phyloP scores from a whole-genome alignment of 805 yeast genomes.

The Saturnispora mendoncae region DNA sequence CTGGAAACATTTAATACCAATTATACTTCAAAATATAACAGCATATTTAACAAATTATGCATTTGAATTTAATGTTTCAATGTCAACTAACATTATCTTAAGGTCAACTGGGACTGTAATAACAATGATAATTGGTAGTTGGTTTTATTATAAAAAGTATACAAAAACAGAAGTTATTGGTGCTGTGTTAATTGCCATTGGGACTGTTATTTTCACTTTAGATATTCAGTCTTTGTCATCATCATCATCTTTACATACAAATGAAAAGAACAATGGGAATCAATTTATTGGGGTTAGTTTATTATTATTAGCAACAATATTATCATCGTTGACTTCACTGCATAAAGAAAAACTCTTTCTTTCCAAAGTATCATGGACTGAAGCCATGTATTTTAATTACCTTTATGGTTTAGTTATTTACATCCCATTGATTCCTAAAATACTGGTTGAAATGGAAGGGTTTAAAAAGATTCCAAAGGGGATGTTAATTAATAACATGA shows the following conservation, averaged over 20 bases:
- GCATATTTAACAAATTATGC: conserved; percentile 51
- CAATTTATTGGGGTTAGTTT: conserved; percentile 8
- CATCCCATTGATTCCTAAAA: conserved; percentile 27
- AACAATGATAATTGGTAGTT: conserved; percentile 48
- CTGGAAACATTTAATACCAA: conserved; percentile 34
- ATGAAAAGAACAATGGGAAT: background rate
- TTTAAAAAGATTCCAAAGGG: conserved; percentile 1
- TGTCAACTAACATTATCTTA: conserved; percentile 60
- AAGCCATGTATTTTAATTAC: conserved; percentile 54
- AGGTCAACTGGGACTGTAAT: conserved; percentile 57
- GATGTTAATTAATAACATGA: conserved; percentile 31
- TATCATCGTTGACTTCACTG: conserved; percentile 21
- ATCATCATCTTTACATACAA: no score
- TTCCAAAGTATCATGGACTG: conserved; percentile 45
- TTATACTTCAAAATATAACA: conserved; percentile 41
- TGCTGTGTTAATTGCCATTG: conserved; percentile 43
- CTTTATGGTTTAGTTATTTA: conserved; percentile 48
- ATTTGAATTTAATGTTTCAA: conserved; percentile 46
- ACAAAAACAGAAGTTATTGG: conserved; percentile 38
- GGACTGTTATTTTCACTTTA: conserved; percentile 39
- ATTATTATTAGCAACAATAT: conserved; percentile 30
- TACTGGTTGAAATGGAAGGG: conserved; percentile 12
- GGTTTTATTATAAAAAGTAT: conserved; percentile 39
- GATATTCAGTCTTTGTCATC: no score
- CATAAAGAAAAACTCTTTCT: conserved; percentile 41